These are phyloP conservation scores for Cyberlindnera suaveolens DNA, from an alignment of 805 yeast genomes.

Conservation along the genomic window DNA sequence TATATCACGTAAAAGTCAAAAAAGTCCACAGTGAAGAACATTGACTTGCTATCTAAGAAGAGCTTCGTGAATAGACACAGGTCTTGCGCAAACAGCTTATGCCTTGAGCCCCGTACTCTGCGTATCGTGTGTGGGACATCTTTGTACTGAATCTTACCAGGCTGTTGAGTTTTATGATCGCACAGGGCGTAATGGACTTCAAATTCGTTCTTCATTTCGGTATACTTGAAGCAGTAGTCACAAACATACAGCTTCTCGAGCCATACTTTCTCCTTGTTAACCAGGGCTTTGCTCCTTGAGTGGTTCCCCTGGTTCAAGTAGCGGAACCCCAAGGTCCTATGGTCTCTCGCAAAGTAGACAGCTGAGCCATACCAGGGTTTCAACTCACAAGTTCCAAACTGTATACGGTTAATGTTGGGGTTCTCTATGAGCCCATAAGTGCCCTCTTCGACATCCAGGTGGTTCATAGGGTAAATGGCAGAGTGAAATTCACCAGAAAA, in stretches of 20 bases:
- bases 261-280: constrained; percentile 36
- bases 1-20: constrained; percentile 77
- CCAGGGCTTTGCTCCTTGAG: constrained; percentile 6
- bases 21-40: constrained; percentile 70
- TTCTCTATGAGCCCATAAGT: constrained; percentile 56
- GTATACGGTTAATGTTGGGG: constrained; percentile 60
- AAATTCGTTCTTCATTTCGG: constrained; percentile 41
- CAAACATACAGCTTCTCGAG: constrained; percentile 63
- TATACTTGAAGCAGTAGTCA: constrained; percentile 78
- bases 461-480: constrained; percentile 8
- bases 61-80: constrained; percentile 80
- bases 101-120: constrained; percentile 59
- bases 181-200: constrained; percentile 46
- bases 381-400: constrained; percentile 61
- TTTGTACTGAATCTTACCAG: constrained; percentile 67
- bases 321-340: constrained; percentile 39
- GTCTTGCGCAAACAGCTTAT: constrained; percentile 71
- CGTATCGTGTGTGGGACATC: constrained; percentile 53
- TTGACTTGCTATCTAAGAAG: constrained; percentile 84
- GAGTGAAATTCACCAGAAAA: too few species aligned
- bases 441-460: constrained; percentile 29
- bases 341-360: constrained; percentile 58
- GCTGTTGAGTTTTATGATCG: constrained; percentile 33
- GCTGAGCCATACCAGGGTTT: constrained; percentile 87
- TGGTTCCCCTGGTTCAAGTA: constrained; percentile 17